Conservation (phyloP, 768 basidiomycete species). For the Tremella mesenterica region DNA sequence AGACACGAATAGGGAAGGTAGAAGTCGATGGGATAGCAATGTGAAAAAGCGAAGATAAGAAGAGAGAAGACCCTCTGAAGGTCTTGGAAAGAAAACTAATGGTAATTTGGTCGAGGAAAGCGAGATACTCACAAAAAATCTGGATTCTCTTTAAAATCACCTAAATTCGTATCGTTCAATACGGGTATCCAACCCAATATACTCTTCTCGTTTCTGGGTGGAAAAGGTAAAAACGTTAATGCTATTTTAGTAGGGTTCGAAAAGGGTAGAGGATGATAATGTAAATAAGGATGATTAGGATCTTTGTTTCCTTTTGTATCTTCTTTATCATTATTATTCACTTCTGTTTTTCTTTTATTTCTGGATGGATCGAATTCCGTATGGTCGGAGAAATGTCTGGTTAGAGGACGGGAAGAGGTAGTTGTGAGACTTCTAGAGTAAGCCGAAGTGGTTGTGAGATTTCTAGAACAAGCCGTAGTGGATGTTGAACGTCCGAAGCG, state of each 20-base stretch:
- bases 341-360: no score
- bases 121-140: constrained; percentile 29
- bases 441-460: no score
- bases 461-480: no score
- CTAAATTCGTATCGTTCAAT: constrained; percentile 16
- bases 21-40: background rate
- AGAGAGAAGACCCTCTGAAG: background rate
- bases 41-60: background rate
- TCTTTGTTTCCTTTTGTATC: no score
- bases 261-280: constrained; percentile 32
- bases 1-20: background rate
- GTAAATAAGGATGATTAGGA: constrained; percentile 37
- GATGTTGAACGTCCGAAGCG: no score
- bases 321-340: no score
- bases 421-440: no score
- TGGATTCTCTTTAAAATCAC: constrained; percentile 38
- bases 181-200: constrained; percentile 38
- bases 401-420: no score
- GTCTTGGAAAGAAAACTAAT: background rate
- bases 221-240: constrained; percentile 34
- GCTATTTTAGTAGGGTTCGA: constrained; percentile 17
- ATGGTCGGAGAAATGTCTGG: no score
- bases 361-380: no score
- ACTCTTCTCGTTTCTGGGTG: constrained; percentile 26
- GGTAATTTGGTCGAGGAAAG: background rate